These are phyloP conservation scores for Dioscorea alata DNA, from an alignment of 106 monocot genomes.

Conservation along the genomic window DNA sequence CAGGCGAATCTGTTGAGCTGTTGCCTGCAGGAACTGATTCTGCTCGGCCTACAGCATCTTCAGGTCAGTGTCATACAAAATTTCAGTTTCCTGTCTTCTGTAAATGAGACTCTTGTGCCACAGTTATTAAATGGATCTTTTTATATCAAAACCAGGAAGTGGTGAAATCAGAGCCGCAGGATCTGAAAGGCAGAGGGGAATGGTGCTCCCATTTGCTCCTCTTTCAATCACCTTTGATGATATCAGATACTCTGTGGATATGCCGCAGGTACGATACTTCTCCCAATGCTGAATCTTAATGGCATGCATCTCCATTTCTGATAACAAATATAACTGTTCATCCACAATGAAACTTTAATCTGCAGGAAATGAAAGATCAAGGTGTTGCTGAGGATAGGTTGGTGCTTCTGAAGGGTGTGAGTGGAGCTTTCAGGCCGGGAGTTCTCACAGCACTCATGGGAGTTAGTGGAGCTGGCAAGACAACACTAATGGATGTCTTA, in stretches of 20 bases:
- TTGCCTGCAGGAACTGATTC: not conserved
- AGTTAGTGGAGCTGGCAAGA: conserved; percentile 26
- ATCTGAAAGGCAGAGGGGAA: not conserved
- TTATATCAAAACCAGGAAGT: conserved; percentile 1
- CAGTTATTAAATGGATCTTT: too few relatives aligned
- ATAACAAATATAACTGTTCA: too few relatives aligned
- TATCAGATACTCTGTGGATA: conserved; percentile 17
- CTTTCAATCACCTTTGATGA: conserved; percentile 23
- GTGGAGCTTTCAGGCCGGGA: conserved; percentile 27
- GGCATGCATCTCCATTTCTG: not conserved
- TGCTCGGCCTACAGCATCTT: not conserved
- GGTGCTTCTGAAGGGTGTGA: conserved; percentile 10
- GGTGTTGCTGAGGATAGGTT: conserved; percentile 11
- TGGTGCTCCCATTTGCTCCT: conserved; percentile 17
- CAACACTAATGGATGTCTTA: conserved; percentile 25
- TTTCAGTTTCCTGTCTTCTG: not conserved
- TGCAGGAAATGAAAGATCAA: conserved; percentile 22
- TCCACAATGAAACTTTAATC: not conserved
- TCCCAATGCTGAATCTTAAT: not conserved
- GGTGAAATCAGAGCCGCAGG: not conserved
- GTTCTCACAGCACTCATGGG: conserved; percentile 29
- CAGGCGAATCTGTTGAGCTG: conserved; percentile 36
- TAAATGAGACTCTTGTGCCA: not conserved
- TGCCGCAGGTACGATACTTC: conserved; percentile 7
- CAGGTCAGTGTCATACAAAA: not conserved